phyloP scores from a whole-genome alignment of 2,329 filamentous ascomycete genomes.

The Chrysosporium keratinophilum region DNA sequence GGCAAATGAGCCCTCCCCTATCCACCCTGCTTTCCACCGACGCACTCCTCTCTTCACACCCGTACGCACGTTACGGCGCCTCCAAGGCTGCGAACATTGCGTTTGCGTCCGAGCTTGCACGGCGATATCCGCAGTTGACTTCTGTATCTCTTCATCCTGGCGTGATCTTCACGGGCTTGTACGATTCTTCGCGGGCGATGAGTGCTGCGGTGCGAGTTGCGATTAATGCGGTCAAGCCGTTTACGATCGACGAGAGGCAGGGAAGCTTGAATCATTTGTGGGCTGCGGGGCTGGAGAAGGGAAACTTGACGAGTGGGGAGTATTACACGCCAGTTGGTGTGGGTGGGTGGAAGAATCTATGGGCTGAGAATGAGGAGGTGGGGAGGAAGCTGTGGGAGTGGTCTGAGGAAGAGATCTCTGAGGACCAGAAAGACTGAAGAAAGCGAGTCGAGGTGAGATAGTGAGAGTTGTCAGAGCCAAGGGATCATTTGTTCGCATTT shows the following conservation, averaged over 20 bases:
- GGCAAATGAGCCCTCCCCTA: conserved; percentile 25
- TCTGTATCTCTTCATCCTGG: conserved; percentile 44
- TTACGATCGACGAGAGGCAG: conserved; percentile 26
- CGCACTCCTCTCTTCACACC: conserved; percentile 26
- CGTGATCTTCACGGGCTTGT: conserved; percentile 34
- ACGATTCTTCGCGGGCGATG: conserved; percentile 23
- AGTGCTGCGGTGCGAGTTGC: conserved; percentile 20
- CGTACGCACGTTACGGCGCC: conserved; percentile 42
- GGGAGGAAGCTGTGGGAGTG: conserved; percentile 36
- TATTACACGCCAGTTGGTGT: conserved; percentile 36
- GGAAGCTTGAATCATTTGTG: conserved; percentile 37
- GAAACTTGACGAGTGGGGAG: conserved; percentile 29
- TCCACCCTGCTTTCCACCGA: conserved; percentile 32
- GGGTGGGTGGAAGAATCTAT: conserved; percentile 23
- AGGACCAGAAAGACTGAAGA: conserved; percentile 18
- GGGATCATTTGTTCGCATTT: background rate
- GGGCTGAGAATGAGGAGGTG: conserved; percentile 26
- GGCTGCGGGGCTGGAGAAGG: conserved; percentile 28
- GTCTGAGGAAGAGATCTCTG: conserved; percentile 27
- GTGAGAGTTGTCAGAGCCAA: background rate
- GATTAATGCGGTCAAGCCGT: conserved; percentile 14
- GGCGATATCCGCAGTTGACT: conserved; percentile 35
- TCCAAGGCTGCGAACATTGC: conserved; percentile 44
- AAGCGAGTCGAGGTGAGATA: background rate
- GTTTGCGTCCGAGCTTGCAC: conserved; percentile 36